phyloP scores from a whole-genome alignment of 2,329 filamentous ascomycete genomes.

The Pestalotiopsis sp. region DNA sequence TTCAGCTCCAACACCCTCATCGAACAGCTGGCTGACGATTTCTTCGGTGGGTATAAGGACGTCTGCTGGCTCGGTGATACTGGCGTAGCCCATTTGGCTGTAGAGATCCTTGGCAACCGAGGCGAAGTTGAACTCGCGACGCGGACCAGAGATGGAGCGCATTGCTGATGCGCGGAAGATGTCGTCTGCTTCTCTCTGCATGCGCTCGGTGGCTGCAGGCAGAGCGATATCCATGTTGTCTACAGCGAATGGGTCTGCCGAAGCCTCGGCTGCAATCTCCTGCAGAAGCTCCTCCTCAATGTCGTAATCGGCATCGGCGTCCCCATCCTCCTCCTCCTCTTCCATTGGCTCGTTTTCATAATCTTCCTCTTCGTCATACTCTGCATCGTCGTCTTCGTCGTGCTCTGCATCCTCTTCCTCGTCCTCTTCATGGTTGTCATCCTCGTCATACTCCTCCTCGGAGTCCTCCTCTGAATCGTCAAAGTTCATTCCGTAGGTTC shows the following conservation, averaged over 20 bases:
- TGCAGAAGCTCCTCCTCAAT: slow-evolving; percentile 36
- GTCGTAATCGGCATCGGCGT: slow-evolving; percentile 38
- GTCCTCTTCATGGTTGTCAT: slow-evolving; percentile 37
- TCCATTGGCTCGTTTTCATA: slow-evolving; percentile 29
- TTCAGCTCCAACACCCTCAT: slow-evolving; percentile 58
- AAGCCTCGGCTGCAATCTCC: slow-evolving; percentile 31
- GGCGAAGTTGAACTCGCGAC: slow-evolving; percentile 66
- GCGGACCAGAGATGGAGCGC: slow-evolving; percentile 40
- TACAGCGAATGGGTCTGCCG: slow-evolving; percentile 24
- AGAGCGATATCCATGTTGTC: slow-evolving; percentile 57
- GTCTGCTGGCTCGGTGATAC: slow-evolving; percentile 69
- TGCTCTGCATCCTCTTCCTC: slow-evolving; percentile 34
- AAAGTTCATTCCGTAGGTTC: slow-evolving; percentile 25
- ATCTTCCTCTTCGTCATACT: slow-evolving; percentile 35
- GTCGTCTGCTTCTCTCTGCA: slow-evolving; percentile 57
- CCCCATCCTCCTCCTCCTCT: slow-evolving; percentile 39
- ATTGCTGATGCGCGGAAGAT: slow-evolving; percentile 56
- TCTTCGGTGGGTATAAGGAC: slow-evolving; percentile 78
- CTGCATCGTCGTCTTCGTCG: slow-evolving; percentile 46
- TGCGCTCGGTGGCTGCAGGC: slow-evolving; percentile 55
- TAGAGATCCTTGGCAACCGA: slow-evolving; percentile 74
- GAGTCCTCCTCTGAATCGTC: slow-evolving; percentile 43
- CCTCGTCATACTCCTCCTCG: slow-evolving; percentile 30
- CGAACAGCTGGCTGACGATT: slow-evolving; percentile 67
- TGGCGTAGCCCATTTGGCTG: slow-evolving; percentile 57